phyloP scores from a whole-genome alignment of 164 flowering plant species.

The Macadamia tetraphylla region DNA sequence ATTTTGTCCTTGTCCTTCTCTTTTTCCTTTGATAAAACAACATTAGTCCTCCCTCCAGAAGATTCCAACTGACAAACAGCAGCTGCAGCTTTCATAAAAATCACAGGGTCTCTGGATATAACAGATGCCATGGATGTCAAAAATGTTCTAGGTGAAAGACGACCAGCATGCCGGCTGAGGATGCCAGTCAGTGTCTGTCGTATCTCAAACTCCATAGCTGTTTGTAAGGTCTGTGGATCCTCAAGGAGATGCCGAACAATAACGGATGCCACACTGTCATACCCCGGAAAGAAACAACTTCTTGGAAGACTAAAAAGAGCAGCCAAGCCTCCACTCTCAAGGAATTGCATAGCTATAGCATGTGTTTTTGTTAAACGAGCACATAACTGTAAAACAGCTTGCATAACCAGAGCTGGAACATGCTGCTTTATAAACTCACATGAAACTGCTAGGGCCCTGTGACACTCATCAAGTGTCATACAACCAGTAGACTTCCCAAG shows the following conservation, averaged over 20 bases:
- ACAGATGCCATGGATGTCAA: conserved; percentile 89
- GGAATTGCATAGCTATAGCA: conserved; percentile 66
- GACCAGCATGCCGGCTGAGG: conserved; percentile 55
- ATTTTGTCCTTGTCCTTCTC: conserved; percentile 69
- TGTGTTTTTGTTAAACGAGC: conserved; percentile 87
- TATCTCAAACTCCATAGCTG: conserved; percentile 92
- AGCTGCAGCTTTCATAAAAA: conserved; percentile 82
- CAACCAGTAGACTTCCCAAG: conserved; percentile 81
- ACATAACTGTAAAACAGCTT: conserved; percentile 83
- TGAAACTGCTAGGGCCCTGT: conserved; percentile 42
- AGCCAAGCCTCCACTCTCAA: conserved; percentile 74
- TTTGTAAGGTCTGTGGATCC: conserved; percentile 94
- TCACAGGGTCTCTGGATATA: conserved; percentile 75
- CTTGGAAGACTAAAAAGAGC: conserved; percentile 75
- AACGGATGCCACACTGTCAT: conserved; percentile 74
- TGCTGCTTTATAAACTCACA: conserved; percentile 73
- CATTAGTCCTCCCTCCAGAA: conserved; percentile 62
- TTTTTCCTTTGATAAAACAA: conserved; percentile 69
- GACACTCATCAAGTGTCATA: conserved; percentile 68
- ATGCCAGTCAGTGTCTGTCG: conserved; percentile 61
- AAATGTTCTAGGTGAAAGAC: conserved; percentile 49
- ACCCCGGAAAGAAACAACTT: conserved; percentile 78
- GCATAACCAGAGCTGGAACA: conserved; percentile 77
- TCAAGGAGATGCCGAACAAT: conserved; percentile 87
- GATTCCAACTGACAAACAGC: conserved; percentile 83